Conservation (phyloP, 2,329 filamentous ascomycete species). For the Alternaria brassicae region DNA sequence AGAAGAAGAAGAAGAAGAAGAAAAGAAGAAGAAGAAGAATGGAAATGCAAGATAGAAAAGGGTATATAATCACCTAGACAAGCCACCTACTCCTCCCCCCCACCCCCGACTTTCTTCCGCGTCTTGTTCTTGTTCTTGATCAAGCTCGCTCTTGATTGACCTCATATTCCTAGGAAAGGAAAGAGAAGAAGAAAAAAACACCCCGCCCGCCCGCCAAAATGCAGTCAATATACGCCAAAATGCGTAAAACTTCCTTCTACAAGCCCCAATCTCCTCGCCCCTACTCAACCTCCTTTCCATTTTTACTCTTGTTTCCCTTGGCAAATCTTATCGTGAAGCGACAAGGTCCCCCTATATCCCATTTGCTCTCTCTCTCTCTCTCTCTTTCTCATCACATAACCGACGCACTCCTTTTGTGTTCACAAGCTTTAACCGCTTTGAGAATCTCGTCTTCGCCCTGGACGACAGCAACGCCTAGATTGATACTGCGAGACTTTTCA, state of each 20-base stretch:
- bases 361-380: background rate
- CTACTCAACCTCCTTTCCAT: too few relatives aligned
- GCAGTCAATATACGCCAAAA: background rate
- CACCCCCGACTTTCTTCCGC: too few relatives aligned
- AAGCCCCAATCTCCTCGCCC: too few relatives aligned
- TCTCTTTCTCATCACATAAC: background rate
- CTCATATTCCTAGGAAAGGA: too few relatives aligned
- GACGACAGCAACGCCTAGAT: constrained; percentile 10
- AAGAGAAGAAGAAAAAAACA: too few relatives aligned
- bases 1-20: too few relatives aligned
- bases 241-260: background rate
- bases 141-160: constrained; percentile 3
- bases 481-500: constrained; percentile 7
- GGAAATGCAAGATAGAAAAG: background rate
- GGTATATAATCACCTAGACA: constrained; percentile 4
- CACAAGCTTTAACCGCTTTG: background rate
- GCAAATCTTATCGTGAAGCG: too few relatives aligned
- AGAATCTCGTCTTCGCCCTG: constrained; percentile 5
- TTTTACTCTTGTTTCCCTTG: too few relatives aligned
- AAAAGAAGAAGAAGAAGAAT: background rate
- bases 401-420: constrained; percentile 12
- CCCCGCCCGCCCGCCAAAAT: background rate
- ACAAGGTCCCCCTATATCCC: too few relatives aligned
- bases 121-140: too few relatives aligned
- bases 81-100: background rate